A percentile compares a stretch with the other conserved stretches of the same genome.
phyloP scores from a whole-genome alignment of 1,139 yeast species.

The Geotrichum armillariae region DNA sequence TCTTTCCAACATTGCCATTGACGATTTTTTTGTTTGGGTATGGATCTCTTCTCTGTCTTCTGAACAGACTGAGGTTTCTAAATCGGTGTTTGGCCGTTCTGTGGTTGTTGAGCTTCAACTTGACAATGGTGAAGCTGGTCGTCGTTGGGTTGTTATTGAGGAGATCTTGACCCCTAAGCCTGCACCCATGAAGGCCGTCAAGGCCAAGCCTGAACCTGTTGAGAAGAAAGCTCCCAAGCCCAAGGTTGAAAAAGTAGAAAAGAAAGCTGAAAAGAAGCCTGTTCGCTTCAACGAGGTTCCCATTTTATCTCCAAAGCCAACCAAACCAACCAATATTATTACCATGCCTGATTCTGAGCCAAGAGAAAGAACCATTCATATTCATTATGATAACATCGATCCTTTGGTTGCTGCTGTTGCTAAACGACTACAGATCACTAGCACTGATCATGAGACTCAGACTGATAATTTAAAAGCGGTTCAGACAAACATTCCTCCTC shows the following conservation, averaged over 20 bases:
- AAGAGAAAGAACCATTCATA: slow-evolving; percentile 15
- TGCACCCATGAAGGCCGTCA: slow-evolving; percentile 27
- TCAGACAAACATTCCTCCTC: slow-evolving; percentile 22
- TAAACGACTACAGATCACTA: slow-evolving; percentile 20
- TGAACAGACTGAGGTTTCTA: slow-evolving; percentile 67
- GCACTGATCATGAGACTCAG: slow-evolving; percentile 26
- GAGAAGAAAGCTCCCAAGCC: slow-evolving; percentile 8
- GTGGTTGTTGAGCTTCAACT: slow-evolving; percentile 66
- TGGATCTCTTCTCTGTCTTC: slow-evolving; percentile 80
- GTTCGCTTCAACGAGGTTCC: slow-evolving; percentile 10
- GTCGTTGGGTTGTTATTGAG: slow-evolving; percentile 80
- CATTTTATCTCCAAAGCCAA: slow-evolving; percentile 9
- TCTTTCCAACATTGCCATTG: slow-evolving; percentile 66
- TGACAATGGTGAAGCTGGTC: slow-evolving; percentile 44
- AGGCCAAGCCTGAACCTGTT: slow-evolving; percentile 19
- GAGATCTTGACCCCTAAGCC: slow-evolving; percentile 45
- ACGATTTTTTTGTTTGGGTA: slow-evolving; percentile 88
- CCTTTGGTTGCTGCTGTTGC: slow-evolving; percentile 27
- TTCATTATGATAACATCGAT: slow-evolving; percentile 23
- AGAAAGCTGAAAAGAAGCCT: slow-evolving; percentile 13
- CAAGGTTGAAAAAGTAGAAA: not conserved
- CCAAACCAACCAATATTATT: not conserved
- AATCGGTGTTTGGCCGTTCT: slow-evolving; percentile 75
- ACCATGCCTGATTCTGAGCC: slow-evolving; percentile 6
- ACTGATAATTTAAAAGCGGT: slow-evolving; percentile 24